Percentiles rank a stretch among this genome's conserved stretches.
These are phyloP conservation scores for Flaveria floridana DNA, from an alignment of 140 eudicot genomes.

Conservation along the genomic window DNA sequence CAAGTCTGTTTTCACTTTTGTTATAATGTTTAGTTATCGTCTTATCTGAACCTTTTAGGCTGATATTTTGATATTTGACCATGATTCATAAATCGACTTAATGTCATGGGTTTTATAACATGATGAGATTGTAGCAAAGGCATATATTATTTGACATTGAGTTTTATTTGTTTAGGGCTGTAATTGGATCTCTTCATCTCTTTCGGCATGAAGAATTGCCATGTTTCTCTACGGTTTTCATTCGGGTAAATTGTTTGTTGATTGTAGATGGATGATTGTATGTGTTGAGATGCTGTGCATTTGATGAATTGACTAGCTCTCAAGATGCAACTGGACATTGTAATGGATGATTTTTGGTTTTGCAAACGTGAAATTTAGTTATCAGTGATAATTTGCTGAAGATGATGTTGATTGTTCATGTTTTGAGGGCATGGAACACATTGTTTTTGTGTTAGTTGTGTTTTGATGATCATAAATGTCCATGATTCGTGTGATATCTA, in stretches of 20 bases:
- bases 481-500: not conserved
- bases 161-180: conserved; percentile 74
- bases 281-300: conserved; percentile 49
- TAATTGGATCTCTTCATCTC: conserved; percentile 59
- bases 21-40: conserved; percentile 2
- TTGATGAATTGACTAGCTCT: conserved; percentile 41
- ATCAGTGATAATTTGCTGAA: conserved; percentile 2
- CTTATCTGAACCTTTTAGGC: conserved; percentile 27
- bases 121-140: conserved; percentile 9
- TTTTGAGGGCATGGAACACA: conserved; percentile 12
- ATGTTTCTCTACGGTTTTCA: conserved; percentile 32
- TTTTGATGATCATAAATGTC: not conserved
- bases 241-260: conserved; percentile 38
- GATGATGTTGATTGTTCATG: conserved; percentile 5
- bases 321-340: conserved; percentile 37
- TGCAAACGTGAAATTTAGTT: conserved; percentile 8
- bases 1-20: conserved; percentile 34
- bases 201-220: conserved; percentile 55
- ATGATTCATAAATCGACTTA: conserved; percentile 16
- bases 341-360: conserved; percentile 25
- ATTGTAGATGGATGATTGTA: conserved; percentile 88
- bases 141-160: conserved; percentile 45
- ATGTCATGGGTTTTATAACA: not conserved
- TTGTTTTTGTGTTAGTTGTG: not conserved
- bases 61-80: conserved; percentile 17